phyloP scores from a whole-genome alignment of 768 basidiomycete genomes.

The Panus rudis region DNA sequence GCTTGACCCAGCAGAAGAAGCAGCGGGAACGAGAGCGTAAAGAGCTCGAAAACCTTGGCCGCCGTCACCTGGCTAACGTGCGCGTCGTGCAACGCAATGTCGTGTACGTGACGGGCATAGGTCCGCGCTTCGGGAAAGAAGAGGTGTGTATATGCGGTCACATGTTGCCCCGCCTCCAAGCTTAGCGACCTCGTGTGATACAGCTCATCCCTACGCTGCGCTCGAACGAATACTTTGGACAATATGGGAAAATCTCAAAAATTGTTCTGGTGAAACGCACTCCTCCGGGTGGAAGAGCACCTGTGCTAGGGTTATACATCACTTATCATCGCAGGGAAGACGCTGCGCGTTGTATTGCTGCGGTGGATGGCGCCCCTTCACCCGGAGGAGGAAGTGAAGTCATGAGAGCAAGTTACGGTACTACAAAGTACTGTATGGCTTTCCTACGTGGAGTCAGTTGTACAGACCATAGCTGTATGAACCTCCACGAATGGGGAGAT shows the following conservation, averaged over 20 bases:
- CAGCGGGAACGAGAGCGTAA: conserved; percentile 92
- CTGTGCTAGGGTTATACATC: conserved; percentile 90
- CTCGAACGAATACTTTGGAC: conserved; percentile 94
- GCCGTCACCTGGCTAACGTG: conserved; percentile 85
- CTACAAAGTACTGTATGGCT: conserved; percentile 95
- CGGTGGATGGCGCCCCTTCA: conserved; percentile 86
- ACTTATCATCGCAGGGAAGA: conserved; percentile 93
- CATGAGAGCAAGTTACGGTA: conserved; percentile 92
- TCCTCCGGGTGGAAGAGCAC: conserved; percentile 60
- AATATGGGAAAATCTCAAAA: conserved; percentile 97
- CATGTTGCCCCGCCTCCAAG: conserved; percentile 5
- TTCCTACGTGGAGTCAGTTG: conserved; percentile 85
- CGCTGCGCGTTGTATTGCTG: conserved; percentile 85
- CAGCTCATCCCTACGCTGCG: conserved; percentile 86
- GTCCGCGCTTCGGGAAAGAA: conserved; percentile 89
- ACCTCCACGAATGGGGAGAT: conserved; percentile 96
- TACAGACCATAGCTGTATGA: conserved; percentile 86
- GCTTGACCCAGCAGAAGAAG: conserved; percentile 91
- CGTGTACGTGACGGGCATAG: conserved; percentile 94
- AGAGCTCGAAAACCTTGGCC: conserved; percentile 80
- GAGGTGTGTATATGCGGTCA: conserved; percentile 68
- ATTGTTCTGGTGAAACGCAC: conserved; percentile 90
- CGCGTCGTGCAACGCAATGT: conserved; percentile 96
- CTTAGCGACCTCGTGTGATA: background rate
- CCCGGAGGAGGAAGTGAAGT: conserved; percentile 86